These are phyloP conservation scores for Calendula officinalis DNA, from an alignment of 129 eudicot genomes.

Conservation along the genomic window DNA sequence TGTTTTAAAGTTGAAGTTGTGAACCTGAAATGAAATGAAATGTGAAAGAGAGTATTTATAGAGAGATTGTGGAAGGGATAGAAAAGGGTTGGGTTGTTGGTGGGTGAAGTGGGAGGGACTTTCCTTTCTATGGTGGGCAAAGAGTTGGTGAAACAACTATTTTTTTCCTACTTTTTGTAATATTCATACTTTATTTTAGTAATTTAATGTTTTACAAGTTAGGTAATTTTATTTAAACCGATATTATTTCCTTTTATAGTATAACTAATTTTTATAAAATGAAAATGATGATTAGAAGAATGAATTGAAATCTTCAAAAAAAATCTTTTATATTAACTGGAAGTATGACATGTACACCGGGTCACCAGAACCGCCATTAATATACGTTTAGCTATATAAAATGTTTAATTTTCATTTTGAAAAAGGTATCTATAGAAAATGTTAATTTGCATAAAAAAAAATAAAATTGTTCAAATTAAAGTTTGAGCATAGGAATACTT, in stretches of 20 bases:
- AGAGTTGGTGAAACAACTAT: slow-evolving; percentile 29
- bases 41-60: slow-evolving; percentile 18
- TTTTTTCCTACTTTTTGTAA: slow-evolving; percentile 14
- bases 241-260: background rate
- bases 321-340: no score
- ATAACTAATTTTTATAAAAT: background rate
- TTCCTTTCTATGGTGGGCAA: slow-evolving; percentile 36
- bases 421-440: background rate
- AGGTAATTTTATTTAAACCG: background rate
- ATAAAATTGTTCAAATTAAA: background rate
- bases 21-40: slow-evolving; percentile 21
- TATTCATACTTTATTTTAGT: slow-evolving; percentile 6
- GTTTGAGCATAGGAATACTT: no score
- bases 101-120: slow-evolving; percentile 44
- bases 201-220: background rate
- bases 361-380: background rate
- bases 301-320: no score
- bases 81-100: slow-evolving; percentile 28
- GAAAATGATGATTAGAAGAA: background rate
- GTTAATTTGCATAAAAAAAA: background rate
- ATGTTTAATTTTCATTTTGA: background rate
- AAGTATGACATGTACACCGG: no score
- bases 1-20: slow-evolving; percentile 16
- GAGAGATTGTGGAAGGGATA: slow-evolving; percentile 13
- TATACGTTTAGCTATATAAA: background rate